These are phyloP conservation scores for Rhynchospora breviuscula DNA, from an alignment of 176 grass and related monocot species.

Conservation along the genomic window DNA sequence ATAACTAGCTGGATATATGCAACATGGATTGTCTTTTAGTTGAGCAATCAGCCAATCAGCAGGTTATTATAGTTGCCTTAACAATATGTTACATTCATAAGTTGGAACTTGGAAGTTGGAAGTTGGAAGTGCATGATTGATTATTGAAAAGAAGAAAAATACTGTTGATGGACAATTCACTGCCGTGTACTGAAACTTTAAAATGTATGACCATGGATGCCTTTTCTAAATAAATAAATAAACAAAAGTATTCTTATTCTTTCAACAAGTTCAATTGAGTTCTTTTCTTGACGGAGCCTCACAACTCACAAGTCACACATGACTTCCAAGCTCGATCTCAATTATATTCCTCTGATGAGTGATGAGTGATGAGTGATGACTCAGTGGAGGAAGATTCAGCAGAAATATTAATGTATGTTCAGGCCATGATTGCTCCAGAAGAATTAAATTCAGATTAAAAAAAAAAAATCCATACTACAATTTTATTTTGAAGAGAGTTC, in stretches of 20 bases:
- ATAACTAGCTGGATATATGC: too few relatives aligned
- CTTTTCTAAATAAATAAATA: neutral
- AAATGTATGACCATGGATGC: neutral
- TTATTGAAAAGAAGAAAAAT: too few relatives aligned
- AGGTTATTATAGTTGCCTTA: too few relatives aligned
- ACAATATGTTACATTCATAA: too few relatives aligned
- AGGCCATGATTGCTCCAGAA: neutral
- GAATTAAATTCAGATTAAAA: neutral
- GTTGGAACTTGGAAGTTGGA: too few relatives aligned
- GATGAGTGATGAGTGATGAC: too few relatives aligned
- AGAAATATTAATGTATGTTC: neutral
- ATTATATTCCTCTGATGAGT: neutral
- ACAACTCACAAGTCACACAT: neutral
- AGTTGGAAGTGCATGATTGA: too few relatives aligned
- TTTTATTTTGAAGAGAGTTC: neutral
- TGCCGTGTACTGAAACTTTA: too few relatives aligned
- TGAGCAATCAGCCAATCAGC: too few relatives aligned
- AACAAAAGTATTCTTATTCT: neutral
- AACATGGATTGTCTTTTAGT: too few relatives aligned
- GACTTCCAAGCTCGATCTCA: neutral
- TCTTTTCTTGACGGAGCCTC: neutral
- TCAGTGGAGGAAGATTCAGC: neutral
- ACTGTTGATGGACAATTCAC: too few relatives aligned
- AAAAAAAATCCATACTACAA: neutral
- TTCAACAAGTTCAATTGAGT: neutral